Evolutionary conservation across 768 basidiomycete genomes (phyloP).

Genomic region (Phylloporus sp.): DNA sequence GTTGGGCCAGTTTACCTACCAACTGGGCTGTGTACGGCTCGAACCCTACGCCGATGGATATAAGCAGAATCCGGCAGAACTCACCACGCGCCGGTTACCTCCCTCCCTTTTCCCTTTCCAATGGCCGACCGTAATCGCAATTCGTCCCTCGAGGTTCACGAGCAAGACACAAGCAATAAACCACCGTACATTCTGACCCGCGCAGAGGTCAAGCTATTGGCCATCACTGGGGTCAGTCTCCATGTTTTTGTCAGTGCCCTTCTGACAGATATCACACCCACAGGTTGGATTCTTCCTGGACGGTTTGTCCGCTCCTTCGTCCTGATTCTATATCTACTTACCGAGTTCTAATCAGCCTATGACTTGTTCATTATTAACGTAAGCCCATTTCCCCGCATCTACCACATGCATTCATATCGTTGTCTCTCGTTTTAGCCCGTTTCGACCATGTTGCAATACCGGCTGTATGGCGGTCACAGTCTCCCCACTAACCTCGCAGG

Average conservation of each 20-base stretch:
- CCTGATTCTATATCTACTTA: not conserved
- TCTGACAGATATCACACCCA: not conserved
- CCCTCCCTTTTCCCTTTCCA: not conserved
- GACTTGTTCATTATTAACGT: slow-evolving; percentile 71
- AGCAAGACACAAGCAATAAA: slow-evolving; percentile 25
- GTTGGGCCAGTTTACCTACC: too few relatives aligned
- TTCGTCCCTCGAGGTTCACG: slow-evolving; percentile 25
- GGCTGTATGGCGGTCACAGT: slow-evolving; percentile 47
- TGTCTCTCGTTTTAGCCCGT: slow-evolving; percentile 42
- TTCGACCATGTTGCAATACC: slow-evolving; percentile 61
- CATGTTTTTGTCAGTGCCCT: not conserved
- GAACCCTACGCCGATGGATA: not conserved
- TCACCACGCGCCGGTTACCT: not conserved
- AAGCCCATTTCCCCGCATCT: slow-evolving; percentile 11
- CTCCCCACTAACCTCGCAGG: slow-evolving; percentile 56
- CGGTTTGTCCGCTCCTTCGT: slow-evolving; percentile 36
- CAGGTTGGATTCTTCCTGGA: slow-evolving; percentile 71
- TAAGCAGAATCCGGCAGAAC: not conserved
- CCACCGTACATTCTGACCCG: slow-evolving; percentile 38
- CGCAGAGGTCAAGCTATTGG: slow-evolving; percentile 54
- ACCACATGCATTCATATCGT: not conserved
- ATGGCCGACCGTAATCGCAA: not conserved
- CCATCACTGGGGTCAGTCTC: slow-evolving; percentile 52
- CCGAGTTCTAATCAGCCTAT: slow-evolving; percentile 44
- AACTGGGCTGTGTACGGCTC: too few relatives aligned